These are phyloP conservation scores for Tolypocladium inflatum DNA, from an alignment of 2,329 filamentous ascomycete species.

Conservation along the genomic window DNA sequence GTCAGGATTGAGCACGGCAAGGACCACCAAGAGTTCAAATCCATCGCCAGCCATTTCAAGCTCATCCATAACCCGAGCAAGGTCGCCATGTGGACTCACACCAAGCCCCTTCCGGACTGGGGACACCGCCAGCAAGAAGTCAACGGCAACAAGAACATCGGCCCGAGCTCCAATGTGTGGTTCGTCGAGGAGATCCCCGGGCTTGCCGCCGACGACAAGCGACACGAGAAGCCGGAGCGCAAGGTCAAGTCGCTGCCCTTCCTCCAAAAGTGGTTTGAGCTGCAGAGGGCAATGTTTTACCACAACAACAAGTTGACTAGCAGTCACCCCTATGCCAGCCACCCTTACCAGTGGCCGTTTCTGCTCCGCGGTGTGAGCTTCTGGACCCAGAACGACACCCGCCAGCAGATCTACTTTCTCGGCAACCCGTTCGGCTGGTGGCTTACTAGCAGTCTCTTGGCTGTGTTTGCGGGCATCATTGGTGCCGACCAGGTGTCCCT, in stretches of 20 bases:
- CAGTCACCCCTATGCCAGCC: constrained; percentile 90
- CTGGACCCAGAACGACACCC: constrained; percentile 95
- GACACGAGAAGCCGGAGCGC: constrained; percentile 65
- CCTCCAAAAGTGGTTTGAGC: constrained; percentile 88
- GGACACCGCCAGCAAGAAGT: constrained; percentile 96
- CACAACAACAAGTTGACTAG: constrained; percentile 98
- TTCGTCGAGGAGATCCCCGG: constrained; percentile 85
- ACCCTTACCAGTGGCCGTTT: constrained; percentile 97
- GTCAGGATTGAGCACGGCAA: constrained; percentile 85
- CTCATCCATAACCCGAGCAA: constrained; percentile 89
- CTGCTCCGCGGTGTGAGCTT: constrained; percentile 94
- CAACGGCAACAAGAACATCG: constrained; percentile 95
- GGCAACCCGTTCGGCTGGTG: constrained; percentile 97
- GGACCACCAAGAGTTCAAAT: constrained; percentile 73
- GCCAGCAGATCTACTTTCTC: constrained; percentile 96
- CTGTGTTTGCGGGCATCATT: constrained; percentile 87
- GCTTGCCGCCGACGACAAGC: constrained; percentile 59
- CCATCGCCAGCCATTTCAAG: constrained; percentile 88
- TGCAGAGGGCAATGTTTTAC: constrained; percentile 97
- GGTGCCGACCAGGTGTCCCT: constrained; percentile 89
- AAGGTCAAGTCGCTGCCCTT: constrained; percentile 81
- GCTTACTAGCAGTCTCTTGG: constrained; percentile 84
- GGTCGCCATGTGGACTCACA: constrained; percentile 98
- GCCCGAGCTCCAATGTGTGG: constrained; percentile 89
- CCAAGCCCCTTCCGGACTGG: constrained; percentile 93